A percentile compares a stretch with the other conserved stretches of the same genome.
phyloP scores from a whole-genome alignment of 2,329 filamentous ascomycete genomes.

The Sarocladium oryzae region DNA sequence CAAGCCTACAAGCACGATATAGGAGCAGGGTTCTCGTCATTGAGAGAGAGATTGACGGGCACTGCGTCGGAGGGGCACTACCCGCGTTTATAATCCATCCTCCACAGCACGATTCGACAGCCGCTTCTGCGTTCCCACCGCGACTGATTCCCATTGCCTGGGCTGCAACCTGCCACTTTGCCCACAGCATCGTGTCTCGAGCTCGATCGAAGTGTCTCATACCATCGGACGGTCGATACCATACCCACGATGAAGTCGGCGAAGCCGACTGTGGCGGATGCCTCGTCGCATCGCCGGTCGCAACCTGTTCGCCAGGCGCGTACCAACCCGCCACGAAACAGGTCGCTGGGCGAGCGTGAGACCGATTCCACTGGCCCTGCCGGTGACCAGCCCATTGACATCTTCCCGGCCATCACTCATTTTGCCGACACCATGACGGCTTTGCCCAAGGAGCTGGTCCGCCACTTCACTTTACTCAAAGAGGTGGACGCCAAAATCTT shows the following conservation, averaged over 20 bases:
- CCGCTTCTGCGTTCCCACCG: background rate
- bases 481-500: constrained; percentile 98
- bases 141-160: constrained; percentile 3
- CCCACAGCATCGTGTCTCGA: constrained; percentile 4
- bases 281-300: constrained; percentile 48
- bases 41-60: background rate
- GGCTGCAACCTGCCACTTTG: constrained; percentile 10
- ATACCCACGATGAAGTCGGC: constrained; percentile 46
- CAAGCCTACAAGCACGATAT: background rate
- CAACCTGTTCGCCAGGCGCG: constrained; percentile 61
- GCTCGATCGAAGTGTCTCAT: constrained; percentile 14
- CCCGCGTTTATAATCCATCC: background rate
- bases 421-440: constrained; percentile 92
- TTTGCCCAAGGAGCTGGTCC: constrained; percentile 87
- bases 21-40: background rate
- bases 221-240: constrained; percentile 6
- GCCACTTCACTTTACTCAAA: constrained; percentile 91
- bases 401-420: constrained; percentile 60
- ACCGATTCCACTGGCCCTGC: constrained; percentile 23
- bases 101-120: background rate
- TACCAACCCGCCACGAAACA: constrained; percentile 54
- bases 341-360: constrained; percentile 20
- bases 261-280: constrained; percentile 37
- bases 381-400: constrained; percentile 56
- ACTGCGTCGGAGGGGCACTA: background rate